Evolutionary conservation across 352 stramenopile species (phyloP).

Genomic region (Phytophthora cryptogea): DNA sequence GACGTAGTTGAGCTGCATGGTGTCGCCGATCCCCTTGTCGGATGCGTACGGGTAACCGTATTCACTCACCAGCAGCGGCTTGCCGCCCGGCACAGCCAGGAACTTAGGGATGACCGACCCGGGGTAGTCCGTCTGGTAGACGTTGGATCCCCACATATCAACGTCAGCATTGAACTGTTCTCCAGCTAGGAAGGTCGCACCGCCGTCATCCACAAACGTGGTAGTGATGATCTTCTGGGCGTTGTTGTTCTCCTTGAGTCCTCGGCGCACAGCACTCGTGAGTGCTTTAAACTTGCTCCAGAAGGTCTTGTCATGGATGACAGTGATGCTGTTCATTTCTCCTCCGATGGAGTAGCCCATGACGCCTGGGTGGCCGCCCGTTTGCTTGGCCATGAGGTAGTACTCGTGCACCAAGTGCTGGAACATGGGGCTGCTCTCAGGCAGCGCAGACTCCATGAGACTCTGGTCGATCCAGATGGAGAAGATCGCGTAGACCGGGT

Average conservation of each 20-base stretch:
- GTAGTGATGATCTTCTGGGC: slow-evolving; percentile 82
- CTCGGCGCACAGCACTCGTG: slow-evolving; percentile 52
- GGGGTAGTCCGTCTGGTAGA: slow-evolving; percentile 71
- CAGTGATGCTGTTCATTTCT: slow-evolving; percentile 75
- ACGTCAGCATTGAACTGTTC: slow-evolving; percentile 55
- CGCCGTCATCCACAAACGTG: slow-evolving; percentile 72
- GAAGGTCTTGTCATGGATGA: slow-evolving; percentile 55
- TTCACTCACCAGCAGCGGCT: slow-evolving; percentile 63
- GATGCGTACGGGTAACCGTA: slow-evolving; percentile 69
- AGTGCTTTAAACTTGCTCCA: slow-evolving; percentile 68
- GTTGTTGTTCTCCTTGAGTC: slow-evolving; percentile 44
- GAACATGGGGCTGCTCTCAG: slow-evolving; percentile 41
- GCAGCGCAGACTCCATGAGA: slow-evolving; percentile 44
- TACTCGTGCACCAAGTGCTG: slow-evolving; percentile 57
- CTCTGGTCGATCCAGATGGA: slow-evolving; percentile 75
- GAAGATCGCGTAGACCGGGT: slow-evolving; percentile 73
- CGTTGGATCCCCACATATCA: slow-evolving; percentile 73
- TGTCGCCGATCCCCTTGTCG: slow-evolving; percentile 45
- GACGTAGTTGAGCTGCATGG: slow-evolving; percentile 46
- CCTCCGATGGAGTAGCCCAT: slow-evolving; percentile 80
- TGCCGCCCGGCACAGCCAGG: slow-evolving; percentile 41
- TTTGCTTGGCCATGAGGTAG: slow-evolving; percentile 63
- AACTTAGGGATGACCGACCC: slow-evolving; percentile 61
- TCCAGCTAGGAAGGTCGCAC: slow-evolving; percentile 47
- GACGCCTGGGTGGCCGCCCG: slow-evolving; percentile 49